Evolutionary conservation across 495 filamentous ascomycete genomes (phyloP), one percentile per base, ranked within the genome.

Genomic region (Penicillium tannophilum): DNA sequence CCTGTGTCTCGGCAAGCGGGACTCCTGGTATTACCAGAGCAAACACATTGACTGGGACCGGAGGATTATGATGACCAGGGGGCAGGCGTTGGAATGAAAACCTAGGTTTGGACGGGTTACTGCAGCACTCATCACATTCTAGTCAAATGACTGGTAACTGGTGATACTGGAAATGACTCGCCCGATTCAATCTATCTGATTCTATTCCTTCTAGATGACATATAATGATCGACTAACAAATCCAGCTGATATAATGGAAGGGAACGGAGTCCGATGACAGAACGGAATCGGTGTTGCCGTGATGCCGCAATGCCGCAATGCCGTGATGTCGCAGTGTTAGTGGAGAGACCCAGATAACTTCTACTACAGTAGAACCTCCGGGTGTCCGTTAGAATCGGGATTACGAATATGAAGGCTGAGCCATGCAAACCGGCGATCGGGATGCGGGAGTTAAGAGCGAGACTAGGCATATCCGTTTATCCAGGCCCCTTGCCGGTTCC

Each of bases 41-140:
- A 41, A 50, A 41, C 7, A n/a, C 12, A 14, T 46, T 63, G 56
- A 54, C 23, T 69, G 56, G 59, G 54, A 64, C 55, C 66, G 66
- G 66, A 69, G 66, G 63, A 62, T 69, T 31, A 42, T 9, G n/a
- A 31, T 3, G 36, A 17, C 52, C 39, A 46, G 58, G 43, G 28
- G 41, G 47, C 30, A 39, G 51, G 52, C 46, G 66, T 66, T 50
- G n/a, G 17, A 54, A 66, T 66, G 50, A 58, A 62, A 66, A 66
- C 55, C 24, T 6, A n/a, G 42, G 46, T 3, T 5, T 46, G 23
- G 7, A 16, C 24, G 26, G 53, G 26, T 35, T 20, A 23, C 24
- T 55, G 53, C 53, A 55, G 53, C 39, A 28, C 26, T 35, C 14
- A 55, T 55, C 53, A 55, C 53, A 55, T 41, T 41, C 36, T 16